Evolutionary conservation across 257 asterid genomes (phyloP), one percentile per base, ranked within the genome.

Genomic region (Solanum megistacrolobum): DNA sequence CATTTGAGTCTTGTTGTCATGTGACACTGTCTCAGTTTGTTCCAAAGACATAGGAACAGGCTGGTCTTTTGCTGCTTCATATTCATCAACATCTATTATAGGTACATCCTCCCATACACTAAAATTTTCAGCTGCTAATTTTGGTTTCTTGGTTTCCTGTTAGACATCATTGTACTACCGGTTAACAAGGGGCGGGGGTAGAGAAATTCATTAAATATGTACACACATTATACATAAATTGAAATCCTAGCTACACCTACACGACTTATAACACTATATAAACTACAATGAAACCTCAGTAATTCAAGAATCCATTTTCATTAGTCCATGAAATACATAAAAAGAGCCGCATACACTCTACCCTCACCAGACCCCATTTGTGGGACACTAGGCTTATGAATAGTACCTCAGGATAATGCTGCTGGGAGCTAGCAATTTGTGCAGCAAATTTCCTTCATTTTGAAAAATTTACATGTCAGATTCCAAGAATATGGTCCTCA

Each of bases 11-110:
- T 90, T 93, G 46, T 94, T 74, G 48, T 74, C 95, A 12, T 87
- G 86, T 75, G 87, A 88, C 81, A 90, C 91, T 25, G 78, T 52
- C 55, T 92, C 96, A n/a, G 93, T 62, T 83, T 93, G 94, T 58
- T 96, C 98, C 91, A 94, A 88, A 55, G 94, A 89, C 96, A 96
- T 96, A 9, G 98, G 95, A 88, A 92, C 93, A 25, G 96, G 94
- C 48, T 91, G 94, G 81, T 94, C 93, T 89, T 93, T 93, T 38
- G 87, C 87, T 75, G 89, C 88, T 29, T 85, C 94, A 88, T 92
- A 68, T 35, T 89, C 93, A 73, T 93, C 94, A 55, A 86, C 91
- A 86, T 93, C 96, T 83, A 87, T 84, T 83, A 93, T 86, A 34
- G 95, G 89, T 12, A 90, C 87, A 83, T 95, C 98, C 89, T 89